These are phyloP conservation scores for Podila verticillata DNA, from an alignment of 192 early-diverging fungal genomes.

Conservation along the genomic window DNA sequence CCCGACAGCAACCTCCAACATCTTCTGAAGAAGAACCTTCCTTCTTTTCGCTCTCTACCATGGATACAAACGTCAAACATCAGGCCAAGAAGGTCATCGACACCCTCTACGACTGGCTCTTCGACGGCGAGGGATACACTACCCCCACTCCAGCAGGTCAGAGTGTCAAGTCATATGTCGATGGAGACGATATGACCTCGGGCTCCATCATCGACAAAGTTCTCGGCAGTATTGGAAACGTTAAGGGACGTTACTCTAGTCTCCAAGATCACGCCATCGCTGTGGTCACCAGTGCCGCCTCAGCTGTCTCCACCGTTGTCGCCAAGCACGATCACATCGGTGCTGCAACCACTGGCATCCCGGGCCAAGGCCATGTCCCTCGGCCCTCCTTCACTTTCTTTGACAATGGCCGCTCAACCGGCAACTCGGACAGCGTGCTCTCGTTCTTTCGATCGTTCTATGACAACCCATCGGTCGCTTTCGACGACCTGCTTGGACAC, in stretches of 20 bases:
- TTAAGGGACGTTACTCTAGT: background rate
- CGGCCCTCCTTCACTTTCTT: background rate
- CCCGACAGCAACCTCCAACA: background rate
- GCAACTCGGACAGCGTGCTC: too few relatives aligned
- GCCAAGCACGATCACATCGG: background rate
- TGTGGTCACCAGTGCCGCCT: constrained; percentile 15
- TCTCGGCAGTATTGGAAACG: background rate
- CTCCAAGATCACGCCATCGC: constrained; percentile 14
- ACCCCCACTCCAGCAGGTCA: background rate
- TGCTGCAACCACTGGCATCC: background rate
- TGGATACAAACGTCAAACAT: constrained; percentile 6
- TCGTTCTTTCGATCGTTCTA: too few relatives aligned
- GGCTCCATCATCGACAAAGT: background rate
- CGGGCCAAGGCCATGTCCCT: background rate
- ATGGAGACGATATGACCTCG: background rate
- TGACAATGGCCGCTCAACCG: background rate
- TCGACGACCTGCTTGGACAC: too few relatives aligned
- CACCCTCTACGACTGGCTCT: constrained; percentile 30
- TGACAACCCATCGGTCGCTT: too few relatives aligned
- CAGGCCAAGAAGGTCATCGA: constrained; percentile 21
- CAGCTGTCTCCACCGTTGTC: constrained; percentile 6
- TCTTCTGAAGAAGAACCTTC: background rate
- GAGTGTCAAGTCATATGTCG: constrained; percentile 15
- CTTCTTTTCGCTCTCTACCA: background rate
- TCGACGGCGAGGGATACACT: constrained; percentile 5